These are phyloP conservation scores for Lactarius akahatsu DNA, from an alignment of 768 basidiomycete species.

Conservation along the genomic window DNA sequence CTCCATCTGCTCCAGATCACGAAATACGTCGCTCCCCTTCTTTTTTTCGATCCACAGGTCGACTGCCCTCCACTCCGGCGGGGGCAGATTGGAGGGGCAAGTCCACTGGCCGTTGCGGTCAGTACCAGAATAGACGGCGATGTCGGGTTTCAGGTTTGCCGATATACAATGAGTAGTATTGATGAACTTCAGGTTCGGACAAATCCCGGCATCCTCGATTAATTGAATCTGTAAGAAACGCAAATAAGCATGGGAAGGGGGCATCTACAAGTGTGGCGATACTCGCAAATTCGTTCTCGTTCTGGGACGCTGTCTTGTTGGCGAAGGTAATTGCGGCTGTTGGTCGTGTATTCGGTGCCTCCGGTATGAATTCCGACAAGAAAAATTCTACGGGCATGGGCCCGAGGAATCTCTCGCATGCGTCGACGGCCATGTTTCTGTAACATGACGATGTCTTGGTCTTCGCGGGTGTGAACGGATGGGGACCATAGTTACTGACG, in stretches of 20 bases:
- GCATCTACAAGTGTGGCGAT: not conserved
- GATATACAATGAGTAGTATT: not conserved
- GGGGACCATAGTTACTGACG: no score
- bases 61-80: not conserved
- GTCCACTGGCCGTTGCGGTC: not conserved
- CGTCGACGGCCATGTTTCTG: conserved; percentile 2
- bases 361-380: not conserved
- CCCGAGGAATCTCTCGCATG: conserved; percentile 12
- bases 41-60: conserved; percentile 8
- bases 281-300: not conserved
- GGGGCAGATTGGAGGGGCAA: not conserved
- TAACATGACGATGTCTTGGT: not conserved
- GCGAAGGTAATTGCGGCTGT: not conserved
- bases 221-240: not conserved
- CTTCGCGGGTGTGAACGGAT: no score
- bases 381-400: conserved; percentile 1
- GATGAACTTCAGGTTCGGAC: not conserved
- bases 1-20: no score
- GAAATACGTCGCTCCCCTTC: not conserved
- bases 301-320: not conserved
- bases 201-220: not conserved
- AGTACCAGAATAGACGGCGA: conserved; percentile 6
- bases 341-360: not conserved
- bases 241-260: not conserved
- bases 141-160: conserved; percentile 3